Conservation (phyloP, 1,139 yeast genomes). For the Candida buenavistaensis region DNA sequence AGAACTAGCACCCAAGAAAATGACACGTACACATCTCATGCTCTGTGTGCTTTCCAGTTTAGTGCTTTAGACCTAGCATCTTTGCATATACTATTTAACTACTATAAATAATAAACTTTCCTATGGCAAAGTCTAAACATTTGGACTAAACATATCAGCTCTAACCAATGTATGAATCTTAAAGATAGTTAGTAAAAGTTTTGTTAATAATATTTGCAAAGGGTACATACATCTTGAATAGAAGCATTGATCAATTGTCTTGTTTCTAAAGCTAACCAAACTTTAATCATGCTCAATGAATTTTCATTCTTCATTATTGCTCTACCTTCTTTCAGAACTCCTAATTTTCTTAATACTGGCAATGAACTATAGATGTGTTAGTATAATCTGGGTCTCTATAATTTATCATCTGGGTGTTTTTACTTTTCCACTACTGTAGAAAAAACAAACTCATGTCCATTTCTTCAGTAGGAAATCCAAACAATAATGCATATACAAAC, state of each 20-base stretch:
- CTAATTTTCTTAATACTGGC: conserved; percentile 83
- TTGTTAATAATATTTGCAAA: not conserved
- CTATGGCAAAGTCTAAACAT: conserved; percentile 22
- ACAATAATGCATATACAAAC: conserved; percentile 68
- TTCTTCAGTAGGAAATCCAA: conserved; percentile 57
- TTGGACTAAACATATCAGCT: conserved; percentile 53
- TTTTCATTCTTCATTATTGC: conserved; percentile 59
- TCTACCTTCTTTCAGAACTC: conserved; percentile 66
- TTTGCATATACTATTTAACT: too few species aligned
- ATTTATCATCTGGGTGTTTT: conserved; percentile 10
- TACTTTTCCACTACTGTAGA: conserved; percentile 1
- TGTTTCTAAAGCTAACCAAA: conserved; percentile 88
- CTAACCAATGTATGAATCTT: conserved; percentile 48
- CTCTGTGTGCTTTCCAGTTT: too few species aligned
- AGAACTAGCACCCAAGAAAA: too few species aligned
- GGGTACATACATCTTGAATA: conserved; percentile 65
- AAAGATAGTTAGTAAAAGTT: conserved; percentile 15
- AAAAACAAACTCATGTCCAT: conserved; percentile 14
- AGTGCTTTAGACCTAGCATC: too few species aligned
- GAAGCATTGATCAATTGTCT: conserved; percentile 85
- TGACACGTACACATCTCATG: too few species aligned
- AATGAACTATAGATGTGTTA: conserved; percentile 58
- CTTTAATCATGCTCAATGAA: conserved; percentile 76
- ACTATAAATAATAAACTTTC: too few species aligned
- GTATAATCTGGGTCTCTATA: conserved; percentile 19